Evolutionary conservation across 768 basidiomycete genomes (phyloP).

Genomic region (Tricholoma saponaceum): DNA sequence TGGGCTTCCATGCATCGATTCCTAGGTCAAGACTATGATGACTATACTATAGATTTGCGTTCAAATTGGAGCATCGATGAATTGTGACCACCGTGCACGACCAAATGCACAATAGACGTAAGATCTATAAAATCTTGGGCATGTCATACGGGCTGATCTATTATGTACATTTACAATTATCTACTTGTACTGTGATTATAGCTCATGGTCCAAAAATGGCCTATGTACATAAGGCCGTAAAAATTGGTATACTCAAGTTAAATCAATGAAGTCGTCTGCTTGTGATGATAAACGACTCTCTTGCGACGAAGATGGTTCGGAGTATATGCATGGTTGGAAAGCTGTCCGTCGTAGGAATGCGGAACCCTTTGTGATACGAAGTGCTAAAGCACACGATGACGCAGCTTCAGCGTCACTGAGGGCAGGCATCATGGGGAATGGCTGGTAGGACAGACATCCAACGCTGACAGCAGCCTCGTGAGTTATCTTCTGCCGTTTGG

Average conservation of each 20-base stretch:
- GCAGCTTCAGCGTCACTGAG: neutral
- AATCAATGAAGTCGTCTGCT: conserved; percentile 6
- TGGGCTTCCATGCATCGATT: conserved; percentile 89
- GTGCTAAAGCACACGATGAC: neutral
- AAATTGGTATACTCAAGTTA: neutral
- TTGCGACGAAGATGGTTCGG: conserved; percentile 9
- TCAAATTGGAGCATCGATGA: conserved; percentile 83
- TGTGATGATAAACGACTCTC: conserved; percentile 8
- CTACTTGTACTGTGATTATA: neutral
- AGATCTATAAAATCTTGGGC: neutral
- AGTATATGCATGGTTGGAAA: neutral
- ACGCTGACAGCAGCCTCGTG: neutral
- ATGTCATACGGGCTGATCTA: neutral
- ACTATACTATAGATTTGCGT: conserved; percentile 54
- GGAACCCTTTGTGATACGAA: neutral
- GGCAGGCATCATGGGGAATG: conserved; percentile 1
- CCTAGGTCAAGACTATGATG: conserved; percentile 52
- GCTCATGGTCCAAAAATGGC: no score
- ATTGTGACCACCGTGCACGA: conserved; percentile 3
- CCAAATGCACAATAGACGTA: neutral
- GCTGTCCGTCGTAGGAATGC: neutral
- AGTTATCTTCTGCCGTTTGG: conserved; percentile 3
- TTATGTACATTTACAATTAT: neutral
- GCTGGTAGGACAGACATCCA: neutral
- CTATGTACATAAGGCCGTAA: neutral